Base-by-base conservation (phyloP, 2,329 filamentous ascomycete genomes). In the Penicillium freii region DNA sequence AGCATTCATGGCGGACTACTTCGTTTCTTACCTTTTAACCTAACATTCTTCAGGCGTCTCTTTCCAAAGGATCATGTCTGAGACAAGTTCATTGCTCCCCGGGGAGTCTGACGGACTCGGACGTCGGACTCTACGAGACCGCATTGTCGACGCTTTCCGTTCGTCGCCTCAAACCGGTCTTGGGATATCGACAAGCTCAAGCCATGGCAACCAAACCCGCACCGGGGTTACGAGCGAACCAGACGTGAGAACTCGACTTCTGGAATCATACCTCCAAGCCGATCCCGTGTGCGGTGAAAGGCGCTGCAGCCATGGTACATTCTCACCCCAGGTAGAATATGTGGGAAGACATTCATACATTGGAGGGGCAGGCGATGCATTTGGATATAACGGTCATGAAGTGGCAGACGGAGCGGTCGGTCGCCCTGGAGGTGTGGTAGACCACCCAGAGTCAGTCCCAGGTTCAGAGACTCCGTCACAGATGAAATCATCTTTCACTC, bases 231-330 rank as follows among this genome's bases (percentile, higher is more conserved):
- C 61, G 19, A 49, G 36, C 29, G 67, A 69, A 38, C 62, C 69
- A 17, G 69, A 74, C 60, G 69, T 66, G 36, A 70, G 70, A 60
- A 76, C 74, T 25, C 68, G 71, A 29, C 65, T 79, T 27, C 62
- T 79, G 39, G 70, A 75, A 33, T 75, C 73, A 5, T 77, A 78
- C 60, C 60, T 75, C 44, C 70, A 69, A 38, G 66, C 60, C 25
- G 64, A 71, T 17, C 72, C 73, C 36, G 62, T 69, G 9, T 78
- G 75, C 47, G 76, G 76, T 47, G 66, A 75, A 47, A 74, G 71
- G 29, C 70, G 73, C 39, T 91, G 87, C 77, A 81, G 83, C 66
- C 88, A 94, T 75, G 90, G 90, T 65, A 89, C 89, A 17, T 91
- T 92, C 69, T 91, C 89, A 43, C 87, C 89, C 1, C 79, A 85